These are phyloP conservation scores for Halophytophthora batemanensis DNA, from an alignment of 352 stramenopile species.

Conservation along the genomic window DNA sequence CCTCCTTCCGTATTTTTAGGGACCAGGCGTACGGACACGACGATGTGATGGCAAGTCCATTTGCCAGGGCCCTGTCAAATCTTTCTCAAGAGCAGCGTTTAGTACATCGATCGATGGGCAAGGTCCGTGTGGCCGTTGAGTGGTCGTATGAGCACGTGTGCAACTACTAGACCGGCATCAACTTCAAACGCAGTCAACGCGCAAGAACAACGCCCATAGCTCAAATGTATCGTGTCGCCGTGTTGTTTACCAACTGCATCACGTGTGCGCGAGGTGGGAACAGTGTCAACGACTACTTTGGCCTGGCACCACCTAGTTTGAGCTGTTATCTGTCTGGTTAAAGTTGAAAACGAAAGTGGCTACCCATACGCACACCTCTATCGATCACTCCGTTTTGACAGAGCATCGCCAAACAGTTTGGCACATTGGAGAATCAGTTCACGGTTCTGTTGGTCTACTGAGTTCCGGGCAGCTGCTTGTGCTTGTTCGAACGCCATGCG, in stretches of 20 bases:
- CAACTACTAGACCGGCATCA: slow-evolving; percentile 10
- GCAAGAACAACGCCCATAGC: neutral
- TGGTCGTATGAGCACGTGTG: slow-evolving; percentile 5
- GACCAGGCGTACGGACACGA: slow-evolving; percentile 2
- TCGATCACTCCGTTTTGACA: too few species aligned
- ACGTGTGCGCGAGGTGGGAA: slow-evolving; percentile 7
- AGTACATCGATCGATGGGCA: slow-evolving; percentile 5
- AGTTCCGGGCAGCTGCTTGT: too few species aligned
- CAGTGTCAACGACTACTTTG: slow-evolving; percentile 11
- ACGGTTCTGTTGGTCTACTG: too few species aligned
- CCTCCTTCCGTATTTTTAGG: neutral
- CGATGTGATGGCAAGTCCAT: slow-evolving; percentile 1
- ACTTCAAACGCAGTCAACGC: slow-evolving; percentile 5
- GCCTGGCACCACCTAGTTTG: slow-evolving; percentile 1
- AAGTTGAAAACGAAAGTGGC: too few species aligned
- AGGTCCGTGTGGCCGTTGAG: slow-evolving; percentile 4
- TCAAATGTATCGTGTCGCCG: slow-evolving; percentile 5
- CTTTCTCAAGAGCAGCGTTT: neutral
- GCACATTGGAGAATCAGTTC: too few species aligned
- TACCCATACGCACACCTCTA: too few species aligned
- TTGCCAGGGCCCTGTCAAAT: slow-evolving; percentile 4
- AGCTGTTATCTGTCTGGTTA: too few species aligned
- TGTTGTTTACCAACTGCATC: slow-evolving; percentile 10
- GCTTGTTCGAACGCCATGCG: too few species aligned
- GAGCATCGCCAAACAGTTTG: too few species aligned